Conservation (phyloP, 345 rosid species). For the Arabidopsis thaliana region DNA sequence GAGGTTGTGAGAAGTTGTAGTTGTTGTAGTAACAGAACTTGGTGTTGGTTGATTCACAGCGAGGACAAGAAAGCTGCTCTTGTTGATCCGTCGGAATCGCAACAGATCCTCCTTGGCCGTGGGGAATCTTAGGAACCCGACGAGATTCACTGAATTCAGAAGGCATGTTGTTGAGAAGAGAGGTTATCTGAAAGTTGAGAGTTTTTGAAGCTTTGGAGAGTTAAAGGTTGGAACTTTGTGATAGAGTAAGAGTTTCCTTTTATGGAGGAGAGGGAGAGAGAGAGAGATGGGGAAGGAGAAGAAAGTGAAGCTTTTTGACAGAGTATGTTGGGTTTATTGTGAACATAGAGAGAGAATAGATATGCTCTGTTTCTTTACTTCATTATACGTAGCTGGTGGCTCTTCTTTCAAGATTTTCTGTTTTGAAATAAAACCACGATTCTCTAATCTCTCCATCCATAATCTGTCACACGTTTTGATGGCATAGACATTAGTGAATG, state of each 20-base stretch:
- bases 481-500: neutral
- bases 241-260: slow-evolving; percentile 30
- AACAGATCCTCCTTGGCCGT: slow-evolving; percentile 42
- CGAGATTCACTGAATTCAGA: slow-evolving; percentile 53
- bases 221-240: slow-evolving; percentile 21
- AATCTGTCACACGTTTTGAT: slow-evolving; percentile 27
- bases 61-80: slow-evolving; percentile 93
- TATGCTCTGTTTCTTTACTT: slow-evolving; percentile 21
- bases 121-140: slow-evolving; percentile 41
- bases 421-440: slow-evolving; percentile 8
- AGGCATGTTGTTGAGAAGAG: slow-evolving; percentile 52
- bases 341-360: slow-evolving; percentile 41
- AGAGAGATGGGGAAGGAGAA: slow-evolving; percentile 23
- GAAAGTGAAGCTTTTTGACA: slow-evolving; percentile 41
- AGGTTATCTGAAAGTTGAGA: neutral
- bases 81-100: slow-evolving; percentile 61
- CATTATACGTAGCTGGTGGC: slow-evolving; percentile 35
- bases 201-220: neutral
- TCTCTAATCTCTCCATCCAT: slow-evolving; percentile 18
- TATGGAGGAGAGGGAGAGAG: slow-evolving; percentile 35
- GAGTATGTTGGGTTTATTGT: slow-evolving; percentile 45
- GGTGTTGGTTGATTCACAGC: slow-evolving; percentile 88
- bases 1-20: slow-evolving; percentile 98
- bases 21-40: slow-evolving; percentile 97
- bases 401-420: slow-evolving; percentile 38